Percentiles rank a stretch among this genome's conserved stretches.
phyloP scores from a whole-genome alignment of 1,284 basidiomycete genomes.

The Naganishia albida region DNA sequence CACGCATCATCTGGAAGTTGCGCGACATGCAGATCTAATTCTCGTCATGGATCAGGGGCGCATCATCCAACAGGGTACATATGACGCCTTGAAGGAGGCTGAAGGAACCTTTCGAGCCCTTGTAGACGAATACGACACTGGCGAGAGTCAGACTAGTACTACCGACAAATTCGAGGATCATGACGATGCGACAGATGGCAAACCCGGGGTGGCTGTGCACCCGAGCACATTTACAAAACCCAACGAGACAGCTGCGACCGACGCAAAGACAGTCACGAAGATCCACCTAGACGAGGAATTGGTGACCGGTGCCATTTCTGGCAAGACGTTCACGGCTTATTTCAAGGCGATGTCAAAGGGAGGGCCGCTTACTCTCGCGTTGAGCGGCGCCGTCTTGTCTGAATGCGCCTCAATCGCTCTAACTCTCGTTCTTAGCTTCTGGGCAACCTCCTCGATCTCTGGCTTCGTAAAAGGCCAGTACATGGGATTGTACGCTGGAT shows the following conservation, averaged over 20 bases:
- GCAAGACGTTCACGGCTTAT: constrained; percentile 31
- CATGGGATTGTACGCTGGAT: constrained; percentile 43
- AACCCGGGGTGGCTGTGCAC: too few relatives aligned
- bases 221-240: too few relatives aligned
- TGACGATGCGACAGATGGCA: too few relatives aligned
- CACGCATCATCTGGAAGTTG: constrained; percentile 67
- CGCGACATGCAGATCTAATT: constrained; percentile 55
- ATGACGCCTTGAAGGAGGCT: constrained; percentile 55
- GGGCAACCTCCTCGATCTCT: constrained; percentile 39
- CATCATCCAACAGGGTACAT: constrained; percentile 39
- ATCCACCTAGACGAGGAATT: constrained; percentile 37
- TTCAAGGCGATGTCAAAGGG: constrained; percentile 30
- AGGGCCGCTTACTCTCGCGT: constrained; percentile 39
- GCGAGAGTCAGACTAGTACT: too few relatives aligned
- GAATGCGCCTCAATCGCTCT: constrained; percentile 38
- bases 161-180: too few relatives aligned
- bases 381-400: constrained; percentile 41
- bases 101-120: constrained; percentile 62
- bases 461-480: constrained; percentile 42
- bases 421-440: constrained; percentile 44
- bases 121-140: constrained; percentile 48
- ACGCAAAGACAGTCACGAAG: constrained; percentile 7
- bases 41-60: constrained; percentile 36
- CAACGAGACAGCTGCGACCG: neutral
- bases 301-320: constrained; percentile 30